A percentile compares a stretch with the other conserved stretches of the same genome.
These are phyloP conservation scores for Phycomyces nitens DNA, from an alignment of 192 early-diverging fungal species.

Conservation along the genomic window DNA sequence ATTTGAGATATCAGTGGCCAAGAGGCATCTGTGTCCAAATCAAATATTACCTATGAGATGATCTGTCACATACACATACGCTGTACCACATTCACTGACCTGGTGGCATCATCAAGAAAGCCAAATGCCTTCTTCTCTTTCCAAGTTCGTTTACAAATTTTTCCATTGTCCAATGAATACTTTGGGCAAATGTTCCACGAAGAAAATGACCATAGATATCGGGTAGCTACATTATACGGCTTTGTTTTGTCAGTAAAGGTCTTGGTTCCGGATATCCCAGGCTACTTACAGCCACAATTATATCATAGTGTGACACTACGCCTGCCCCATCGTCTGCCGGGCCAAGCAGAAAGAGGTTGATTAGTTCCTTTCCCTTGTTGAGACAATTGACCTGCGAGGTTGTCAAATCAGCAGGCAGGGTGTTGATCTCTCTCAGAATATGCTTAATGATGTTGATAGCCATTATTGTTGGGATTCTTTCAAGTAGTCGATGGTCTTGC, in stretches of 20 bases:
- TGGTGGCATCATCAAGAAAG: conserved; percentile 55
- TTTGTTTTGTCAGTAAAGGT: background rate
- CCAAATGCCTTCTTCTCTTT: conserved; percentile 45
- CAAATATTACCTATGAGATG: background rate
- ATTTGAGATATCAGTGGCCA: conserved; percentile 79
- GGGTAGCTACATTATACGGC: conserved; percentile 37
- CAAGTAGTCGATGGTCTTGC: conserved; percentile 40
- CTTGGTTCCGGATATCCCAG: background rate
- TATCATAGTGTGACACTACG: conserved; percentile 50
- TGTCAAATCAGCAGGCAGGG: conserved; percentile 39
- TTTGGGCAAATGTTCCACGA: conserved; percentile 39
- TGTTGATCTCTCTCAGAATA: conserved; percentile 47
- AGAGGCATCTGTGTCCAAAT: conserved; percentile 50
- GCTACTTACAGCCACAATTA: conserved; percentile 47
- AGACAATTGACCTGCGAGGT: conserved; percentile 44
- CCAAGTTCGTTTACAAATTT: conserved; percentile 52
- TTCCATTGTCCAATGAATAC: conserved; percentile 60
- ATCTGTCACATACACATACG: too few species aligned
- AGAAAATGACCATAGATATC: conserved; percentile 50
- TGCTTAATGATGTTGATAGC: conserved; percentile 49
- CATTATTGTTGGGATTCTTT: conserved; percentile 39
- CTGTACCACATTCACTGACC: conserved; percentile 8
- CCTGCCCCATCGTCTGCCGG: conserved; percentile 42
- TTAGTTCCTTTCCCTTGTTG: conserved; percentile 45
- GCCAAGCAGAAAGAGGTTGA: conserved; percentile 45